phyloP scores from a whole-genome alignment of 2,329 filamentous ascomycete genomes.

The Aspergillus tamarii region DNA sequence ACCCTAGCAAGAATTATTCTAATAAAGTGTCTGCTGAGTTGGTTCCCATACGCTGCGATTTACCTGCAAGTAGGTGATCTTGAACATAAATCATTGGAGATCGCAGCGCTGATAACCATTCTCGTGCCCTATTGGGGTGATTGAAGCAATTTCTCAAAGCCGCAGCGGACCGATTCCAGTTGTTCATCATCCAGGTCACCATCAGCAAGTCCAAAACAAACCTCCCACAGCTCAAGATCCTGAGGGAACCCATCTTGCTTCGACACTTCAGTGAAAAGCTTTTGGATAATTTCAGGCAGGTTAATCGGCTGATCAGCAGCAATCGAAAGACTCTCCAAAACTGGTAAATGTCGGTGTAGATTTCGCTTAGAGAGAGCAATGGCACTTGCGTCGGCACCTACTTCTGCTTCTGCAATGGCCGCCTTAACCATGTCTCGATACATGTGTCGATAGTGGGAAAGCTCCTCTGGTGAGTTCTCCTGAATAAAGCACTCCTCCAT shows the following conservation, averaged over 20 bases:
- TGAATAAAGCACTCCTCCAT: background rate
- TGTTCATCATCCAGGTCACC: background rate
- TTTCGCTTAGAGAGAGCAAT: background rate
- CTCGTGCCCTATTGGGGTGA: no score
- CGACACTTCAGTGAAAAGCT: background rate
- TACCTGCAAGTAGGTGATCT: no score
- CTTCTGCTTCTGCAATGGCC: background rate
- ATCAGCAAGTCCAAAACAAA: background rate
- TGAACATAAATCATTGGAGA: no score
- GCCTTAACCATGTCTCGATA: background rate
- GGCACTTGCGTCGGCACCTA: rapidly evolving
- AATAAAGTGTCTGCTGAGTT: no score
- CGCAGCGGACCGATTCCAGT: background rate
- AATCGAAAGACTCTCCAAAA: background rate
- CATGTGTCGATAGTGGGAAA: background rate
- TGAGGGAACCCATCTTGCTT: background rate
- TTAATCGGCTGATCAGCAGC: background rate
- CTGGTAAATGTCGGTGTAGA: background rate
- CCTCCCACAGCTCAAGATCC: background rate
- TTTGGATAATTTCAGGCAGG: background rate
- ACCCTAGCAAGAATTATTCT: no score
- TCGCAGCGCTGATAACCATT: no score
- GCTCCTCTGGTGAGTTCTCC: background rate
- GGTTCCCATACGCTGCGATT: no score
- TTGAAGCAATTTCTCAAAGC: no score